Conservation (phyloP, 2,329 filamentous ascomycete genomes). For the Aspergillus unguis region DNA sequence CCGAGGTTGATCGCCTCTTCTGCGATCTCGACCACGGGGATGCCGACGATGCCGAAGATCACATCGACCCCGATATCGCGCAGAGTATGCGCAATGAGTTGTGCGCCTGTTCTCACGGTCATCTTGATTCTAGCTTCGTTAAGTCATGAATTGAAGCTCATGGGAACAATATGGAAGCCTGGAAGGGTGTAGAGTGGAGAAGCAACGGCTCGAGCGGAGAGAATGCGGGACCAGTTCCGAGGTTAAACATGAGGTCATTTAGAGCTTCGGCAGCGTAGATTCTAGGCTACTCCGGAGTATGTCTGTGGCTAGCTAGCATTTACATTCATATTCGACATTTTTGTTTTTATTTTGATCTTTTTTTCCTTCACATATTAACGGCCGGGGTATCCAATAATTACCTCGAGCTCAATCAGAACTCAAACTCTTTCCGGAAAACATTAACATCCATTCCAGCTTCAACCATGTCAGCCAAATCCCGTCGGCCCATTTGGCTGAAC, state of each 20-base stretch:
- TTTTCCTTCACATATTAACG: not conserved
- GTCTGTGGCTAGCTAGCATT: not conserved
- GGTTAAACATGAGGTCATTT: slow-evolving; percentile 8
- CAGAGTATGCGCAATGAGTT: slow-evolving; percentile 49
- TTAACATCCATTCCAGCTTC: slow-evolving; percentile 88
- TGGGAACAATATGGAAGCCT: not conserved
- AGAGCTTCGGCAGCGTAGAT: not conserved
- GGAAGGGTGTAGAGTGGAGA: not conserved
- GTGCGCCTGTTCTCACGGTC: slow-evolving; percentile 38
- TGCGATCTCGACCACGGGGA: slow-evolving; percentile 56
- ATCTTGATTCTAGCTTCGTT: slow-evolving; percentile 16
- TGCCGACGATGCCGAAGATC: slow-evolving; percentile 54
- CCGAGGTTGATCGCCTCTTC: slow-evolving; percentile 56
- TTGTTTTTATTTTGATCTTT: too few species aligned
- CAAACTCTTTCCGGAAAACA: slow-evolving; percentile 83
- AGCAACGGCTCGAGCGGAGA: slow-evolving; percentile 4
- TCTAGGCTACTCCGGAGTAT: not conserved
- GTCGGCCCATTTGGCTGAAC: slow-evolving; percentile 91
- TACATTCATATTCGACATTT: not conserved
- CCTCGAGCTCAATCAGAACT: slow-evolving; percentile 57
- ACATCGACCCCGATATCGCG: slow-evolving; percentile 49
- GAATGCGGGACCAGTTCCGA: slow-evolving; percentile 11
- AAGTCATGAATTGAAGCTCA: not conserved
- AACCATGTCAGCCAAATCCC: slow-evolving; percentile 84
- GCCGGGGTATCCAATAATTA: slow-evolving; percentile 17